Conservation (phyloP, 805 yeast genomes). For the Suhomyces pyralidae region DNA sequence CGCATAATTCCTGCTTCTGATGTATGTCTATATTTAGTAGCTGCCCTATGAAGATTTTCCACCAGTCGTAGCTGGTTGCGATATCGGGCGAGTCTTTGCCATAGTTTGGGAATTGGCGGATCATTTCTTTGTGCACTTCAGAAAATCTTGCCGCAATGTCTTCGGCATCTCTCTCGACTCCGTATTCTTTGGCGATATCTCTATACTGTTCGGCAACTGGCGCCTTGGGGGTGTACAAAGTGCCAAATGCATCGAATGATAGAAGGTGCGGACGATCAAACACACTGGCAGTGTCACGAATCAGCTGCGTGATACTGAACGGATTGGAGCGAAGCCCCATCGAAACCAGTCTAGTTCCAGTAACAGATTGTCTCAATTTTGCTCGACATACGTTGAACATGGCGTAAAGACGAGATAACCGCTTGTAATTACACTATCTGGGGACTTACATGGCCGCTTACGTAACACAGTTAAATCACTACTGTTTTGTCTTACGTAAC, state of each 20-base stretch:
- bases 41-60: constrained; percentile 49
- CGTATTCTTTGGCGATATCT: constrained; percentile 45
- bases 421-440: neutral
- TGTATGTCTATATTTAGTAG: constrained; percentile 37
- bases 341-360: neutral
- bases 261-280: constrained; percentile 45
- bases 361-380: neutral
- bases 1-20: constrained; percentile 37
- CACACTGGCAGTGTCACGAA: constrained; percentile 22
- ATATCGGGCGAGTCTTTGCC: constrained; percentile 43
- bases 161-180: constrained; percentile 30
- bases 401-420: neutral
- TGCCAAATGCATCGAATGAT: constrained; percentile 68
- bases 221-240: constrained; percentile 55
- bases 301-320: constrained; percentile 10
- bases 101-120: constrained; percentile 53
- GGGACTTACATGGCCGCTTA: neutral
- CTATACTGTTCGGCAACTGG: constrained; percentile 57
- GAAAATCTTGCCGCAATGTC: constrained; percentile 26
- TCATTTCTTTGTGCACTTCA: constrained; percentile 33
- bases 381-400: neutral
- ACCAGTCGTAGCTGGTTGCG: constrained; percentile 45
- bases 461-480: neutral
- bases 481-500: too few relatives aligned
- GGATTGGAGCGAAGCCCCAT: constrained; percentile 19